Percentiles rank a stretch among this genome's conserved stretches.
These are phyloP conservation scores for Malus hybrid DNA, from an alignment of 331 rosid genomes.

Conservation along the genomic window DNA sequence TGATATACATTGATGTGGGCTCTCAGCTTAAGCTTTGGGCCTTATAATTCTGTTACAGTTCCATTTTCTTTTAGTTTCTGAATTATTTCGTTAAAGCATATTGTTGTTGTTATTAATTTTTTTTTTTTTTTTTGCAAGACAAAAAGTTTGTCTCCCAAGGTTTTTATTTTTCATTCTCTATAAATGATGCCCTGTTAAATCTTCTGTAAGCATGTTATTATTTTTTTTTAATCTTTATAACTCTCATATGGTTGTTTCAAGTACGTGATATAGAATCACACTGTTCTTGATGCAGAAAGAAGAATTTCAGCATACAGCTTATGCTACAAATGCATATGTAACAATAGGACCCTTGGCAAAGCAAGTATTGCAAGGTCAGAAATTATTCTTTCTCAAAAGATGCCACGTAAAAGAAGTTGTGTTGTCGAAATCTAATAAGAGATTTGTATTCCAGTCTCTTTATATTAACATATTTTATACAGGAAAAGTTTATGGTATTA, in stretches of 20 bases:
- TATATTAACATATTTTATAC: not conserved
- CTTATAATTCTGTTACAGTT: not conserved
- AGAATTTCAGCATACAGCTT: constrained; percentile 95
- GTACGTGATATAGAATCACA: constrained; percentile 11
- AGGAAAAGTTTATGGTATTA: not conserved
- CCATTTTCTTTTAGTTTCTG: not conserved
- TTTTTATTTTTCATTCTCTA: not conserved
- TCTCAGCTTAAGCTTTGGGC: not conserved
- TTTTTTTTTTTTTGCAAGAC: not conserved
- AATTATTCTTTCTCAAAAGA: not conserved
- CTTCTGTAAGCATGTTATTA: not conserved
- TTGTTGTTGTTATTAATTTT: not conserved
- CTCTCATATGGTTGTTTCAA: not conserved
- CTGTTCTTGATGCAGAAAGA: constrained; percentile 63
- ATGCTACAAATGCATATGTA: constrained; percentile 79
- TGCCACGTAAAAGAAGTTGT: not conserved
- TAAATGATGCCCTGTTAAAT: not conserved
- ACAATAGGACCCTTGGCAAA: constrained; percentile 59
- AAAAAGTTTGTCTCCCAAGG: not conserved
- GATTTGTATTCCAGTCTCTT: not conserved
- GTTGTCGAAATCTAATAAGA: not conserved
- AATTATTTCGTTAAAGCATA: not conserved
- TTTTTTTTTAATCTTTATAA: not conserved
- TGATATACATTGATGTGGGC: not conserved
- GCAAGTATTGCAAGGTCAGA: constrained; percentile 70